Evolutionary conservation across 2,329 filamentous ascomycete genomes (phyloP).

Genomic region (Zymoseptoria crescenta): DNA sequence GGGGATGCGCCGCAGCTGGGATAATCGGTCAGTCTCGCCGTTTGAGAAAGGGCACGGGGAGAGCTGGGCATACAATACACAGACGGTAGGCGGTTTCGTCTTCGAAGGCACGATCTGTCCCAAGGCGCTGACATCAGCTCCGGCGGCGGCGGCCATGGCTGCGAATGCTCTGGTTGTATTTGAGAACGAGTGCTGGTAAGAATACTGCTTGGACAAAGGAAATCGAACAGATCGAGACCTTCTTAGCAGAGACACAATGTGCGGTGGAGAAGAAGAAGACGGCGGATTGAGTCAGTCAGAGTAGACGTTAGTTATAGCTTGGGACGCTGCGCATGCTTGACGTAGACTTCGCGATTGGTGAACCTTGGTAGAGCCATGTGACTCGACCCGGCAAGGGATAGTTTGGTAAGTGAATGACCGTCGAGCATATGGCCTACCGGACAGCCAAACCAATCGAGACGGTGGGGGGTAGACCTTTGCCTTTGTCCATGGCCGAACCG

Average conservation of each 20-base stretch:
- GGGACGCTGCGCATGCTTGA: background rate
- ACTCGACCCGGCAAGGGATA: background rate
- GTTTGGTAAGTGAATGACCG: background rate
- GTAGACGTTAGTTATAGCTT: background rate
- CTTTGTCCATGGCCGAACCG: background rate
- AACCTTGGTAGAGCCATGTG: background rate
- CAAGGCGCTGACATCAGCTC: background rate
- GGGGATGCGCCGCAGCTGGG: constrained; percentile 69
- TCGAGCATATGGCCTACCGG: background rate
- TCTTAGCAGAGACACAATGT: background rate
- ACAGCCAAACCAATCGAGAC: background rate
- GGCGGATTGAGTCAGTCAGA: background rate
- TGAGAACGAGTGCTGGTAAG: background rate
- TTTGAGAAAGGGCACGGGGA: background rate
- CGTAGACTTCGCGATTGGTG: background rate
- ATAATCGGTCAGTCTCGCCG: background rate
- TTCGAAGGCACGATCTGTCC: background rate
- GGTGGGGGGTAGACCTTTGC: background rate
- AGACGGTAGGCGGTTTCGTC: constrained; percentile 57
- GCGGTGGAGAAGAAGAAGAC: background rate
- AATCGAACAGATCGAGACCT: background rate
- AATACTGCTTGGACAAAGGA: background rate
- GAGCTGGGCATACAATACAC: constrained; percentile 61
- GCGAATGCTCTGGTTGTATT: background rate
- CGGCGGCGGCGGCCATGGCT: background rate